Evolutionary conservation across 2,329 filamentous ascomycete genomes (phyloP).

Genomic region (Colletotrichum karsti): DNA sequence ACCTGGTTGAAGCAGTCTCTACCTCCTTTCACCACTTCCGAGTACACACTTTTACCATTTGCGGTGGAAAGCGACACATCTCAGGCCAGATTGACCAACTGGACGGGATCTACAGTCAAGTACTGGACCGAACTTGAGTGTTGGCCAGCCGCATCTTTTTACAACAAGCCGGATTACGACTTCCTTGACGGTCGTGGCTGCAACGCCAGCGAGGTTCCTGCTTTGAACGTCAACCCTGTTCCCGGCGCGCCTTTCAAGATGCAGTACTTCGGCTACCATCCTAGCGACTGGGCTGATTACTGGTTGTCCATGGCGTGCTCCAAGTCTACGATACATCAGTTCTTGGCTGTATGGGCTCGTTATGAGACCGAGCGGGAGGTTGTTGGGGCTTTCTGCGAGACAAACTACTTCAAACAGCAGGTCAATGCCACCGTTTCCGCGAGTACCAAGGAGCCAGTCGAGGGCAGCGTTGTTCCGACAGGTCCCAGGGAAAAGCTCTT

Average conservation of each 20-base stretch:
- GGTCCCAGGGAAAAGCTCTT: constrained; percentile 26
- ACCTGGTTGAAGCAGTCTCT: constrained; percentile 53
- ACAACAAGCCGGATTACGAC: constrained; percentile 13
- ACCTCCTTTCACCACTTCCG: constrained; percentile 50
- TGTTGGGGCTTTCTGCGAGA: constrained; percentile 51
- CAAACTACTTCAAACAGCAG: constrained; percentile 54
- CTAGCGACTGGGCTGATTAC: constrained; percentile 40
- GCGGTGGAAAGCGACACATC: constrained; percentile 21
- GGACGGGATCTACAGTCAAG: constrained; percentile 39
- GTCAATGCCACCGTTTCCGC: constrained; percentile 48
- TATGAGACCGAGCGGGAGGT: constrained; percentile 27
- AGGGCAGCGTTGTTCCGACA: not conserved
- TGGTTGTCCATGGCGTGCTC: constrained; percentile 44
- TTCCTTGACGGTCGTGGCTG: constrained; percentile 50
- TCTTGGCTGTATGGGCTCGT: constrained; percentile 39
- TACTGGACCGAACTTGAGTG: constrained; percentile 48
- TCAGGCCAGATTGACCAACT: constrained; percentile 29
- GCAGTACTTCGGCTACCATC: constrained; percentile 53
- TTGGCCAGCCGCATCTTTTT: constrained; percentile 38
- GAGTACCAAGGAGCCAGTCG: constrained; percentile 3
- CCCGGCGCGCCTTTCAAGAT: constrained; percentile 35
- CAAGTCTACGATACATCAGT: constrained; percentile 43
- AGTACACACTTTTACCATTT: constrained; percentile 55
- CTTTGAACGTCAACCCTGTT: not conserved
- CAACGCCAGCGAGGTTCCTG: constrained; percentile 33